phyloP scores from a whole-genome alignment of 331 rosid genomes.

The Quercus tomentella region DNA sequence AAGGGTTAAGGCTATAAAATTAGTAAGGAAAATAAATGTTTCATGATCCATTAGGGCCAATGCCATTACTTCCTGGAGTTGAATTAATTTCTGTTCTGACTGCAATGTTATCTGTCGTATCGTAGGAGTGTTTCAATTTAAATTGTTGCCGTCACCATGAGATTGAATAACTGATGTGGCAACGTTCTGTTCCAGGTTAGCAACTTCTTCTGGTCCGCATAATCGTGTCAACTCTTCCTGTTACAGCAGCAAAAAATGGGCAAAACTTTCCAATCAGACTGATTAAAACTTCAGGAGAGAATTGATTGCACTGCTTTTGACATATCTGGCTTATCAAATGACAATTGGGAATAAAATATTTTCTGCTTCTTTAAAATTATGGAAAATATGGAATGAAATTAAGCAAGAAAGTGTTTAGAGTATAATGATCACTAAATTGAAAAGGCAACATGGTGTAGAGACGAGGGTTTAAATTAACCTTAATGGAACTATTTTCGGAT shows the following conservation, averaged over 20 bases:
- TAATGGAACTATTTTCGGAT: constrained; percentile 66
- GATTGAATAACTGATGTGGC: constrained; percentile 5
- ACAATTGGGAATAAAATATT: background rate
- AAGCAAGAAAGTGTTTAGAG: background rate
- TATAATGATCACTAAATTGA: background rate
- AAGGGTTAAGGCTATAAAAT: constrained; percentile 38
- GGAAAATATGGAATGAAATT: background rate
- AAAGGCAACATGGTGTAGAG: background rate
- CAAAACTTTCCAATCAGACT: background rate
- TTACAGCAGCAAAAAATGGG: background rate
- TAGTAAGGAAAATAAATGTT: constrained; percentile 38
- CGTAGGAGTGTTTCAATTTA: constrained; percentile 3
- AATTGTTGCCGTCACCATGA: constrained; percentile 28
- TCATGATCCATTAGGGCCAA: constrained; percentile 33
- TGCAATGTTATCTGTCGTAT: constrained; percentile 17
- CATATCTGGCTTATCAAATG: background rate
- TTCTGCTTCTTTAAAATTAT: background rate
- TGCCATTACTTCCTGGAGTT: constrained; percentile 24
- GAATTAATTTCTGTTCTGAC: constrained; percentile 26
- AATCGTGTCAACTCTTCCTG: constrained; percentile 86
- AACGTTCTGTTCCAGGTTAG: constrained; percentile 47
- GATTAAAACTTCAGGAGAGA: background rate
- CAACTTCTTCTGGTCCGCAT: constrained; percentile 74
- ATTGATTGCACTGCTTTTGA: background rate
- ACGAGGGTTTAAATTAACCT: constrained; percentile 37